Conservation (phyloP, 805 yeast species). For the Saccharomycopsis olivae region DNA sequence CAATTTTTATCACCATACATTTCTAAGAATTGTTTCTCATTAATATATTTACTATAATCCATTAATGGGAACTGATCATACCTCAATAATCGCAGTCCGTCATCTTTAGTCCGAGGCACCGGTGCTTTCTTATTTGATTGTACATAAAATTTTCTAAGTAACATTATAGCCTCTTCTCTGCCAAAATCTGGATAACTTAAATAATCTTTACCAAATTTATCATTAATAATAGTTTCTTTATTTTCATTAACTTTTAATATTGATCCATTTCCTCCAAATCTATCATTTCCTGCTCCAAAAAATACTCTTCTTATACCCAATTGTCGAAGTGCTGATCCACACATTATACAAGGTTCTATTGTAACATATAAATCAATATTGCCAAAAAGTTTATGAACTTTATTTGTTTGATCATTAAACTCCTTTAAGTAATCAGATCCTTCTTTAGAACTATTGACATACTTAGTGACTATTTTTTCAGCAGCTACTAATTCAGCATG, state of each 20-base stretch:
- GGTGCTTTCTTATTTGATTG: conserved; percentile 85
- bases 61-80: conserved; percentile 48
- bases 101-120: conserved; percentile 57
- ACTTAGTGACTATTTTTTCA: conserved; percentile 36
- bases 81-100: conserved; percentile 42
- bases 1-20: conserved; percentile 33
- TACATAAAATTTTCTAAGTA: conserved; percentile 75
- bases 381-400: conserved; percentile 31
- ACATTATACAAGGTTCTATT: conserved; percentile 97
- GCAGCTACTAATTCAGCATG: conserved; percentile 92
- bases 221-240: conserved; percentile 20
- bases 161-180: conserved; percentile 71
- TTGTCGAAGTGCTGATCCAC: conserved; percentile 86
- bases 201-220: conserved; percentile 29
- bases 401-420: conserved; percentile 12
- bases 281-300: conserved; percentile 89
- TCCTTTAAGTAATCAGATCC: conserved; percentile 34
- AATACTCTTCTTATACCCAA: conserved; percentile 61
- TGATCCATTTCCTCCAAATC: conserved; percentile 96
- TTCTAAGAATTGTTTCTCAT: conserved; percentile 36
- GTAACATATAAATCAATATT: conserved; percentile 76
- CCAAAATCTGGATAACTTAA: conserved; percentile 65
- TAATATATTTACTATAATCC: conserved; percentile 44
- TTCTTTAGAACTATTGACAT: conserved; percentile 57
- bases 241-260: conserved; percentile 54